phyloP scores from a whole-genome alignment of 768 basidiomycete species.

The Boletus speciosus region DNA sequence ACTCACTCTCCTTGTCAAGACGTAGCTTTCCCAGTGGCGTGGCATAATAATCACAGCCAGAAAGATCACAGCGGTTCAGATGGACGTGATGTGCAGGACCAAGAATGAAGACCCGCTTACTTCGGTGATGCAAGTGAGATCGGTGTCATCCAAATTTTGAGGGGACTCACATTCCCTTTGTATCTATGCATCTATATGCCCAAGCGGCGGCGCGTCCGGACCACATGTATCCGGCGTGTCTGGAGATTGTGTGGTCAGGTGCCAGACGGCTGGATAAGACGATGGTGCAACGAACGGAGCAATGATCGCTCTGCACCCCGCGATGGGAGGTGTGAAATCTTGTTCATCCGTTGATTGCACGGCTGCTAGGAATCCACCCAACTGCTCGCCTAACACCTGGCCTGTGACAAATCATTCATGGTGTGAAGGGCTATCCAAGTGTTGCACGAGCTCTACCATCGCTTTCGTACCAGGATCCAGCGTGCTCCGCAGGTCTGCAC shows the following conservation, averaged over 20 bases:
- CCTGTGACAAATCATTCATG: conserved; percentile 38
- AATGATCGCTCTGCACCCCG: conserved; percentile 81
- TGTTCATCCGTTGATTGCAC: conserved; percentile 47
- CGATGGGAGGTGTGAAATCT: conserved; percentile 62
- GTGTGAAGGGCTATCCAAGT: conserved; percentile 13
- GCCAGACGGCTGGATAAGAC: background rate
- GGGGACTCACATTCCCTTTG: conserved; percentile 65
- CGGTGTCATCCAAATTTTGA: background rate
- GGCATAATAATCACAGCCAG: conserved; percentile 69
- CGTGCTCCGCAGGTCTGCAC: conserved; percentile 70
- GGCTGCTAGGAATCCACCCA: conserved; percentile 58
- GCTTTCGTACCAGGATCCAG: conserved; percentile 84
- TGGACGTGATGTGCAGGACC: conserved; percentile 95
- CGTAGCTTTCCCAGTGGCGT: conserved; percentile 85
- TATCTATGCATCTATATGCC: conserved; percentile 91
- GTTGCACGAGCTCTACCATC: conserved; percentile 45
- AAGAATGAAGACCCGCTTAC: conserved; percentile 89
- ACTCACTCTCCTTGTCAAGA: conserved; percentile 75
- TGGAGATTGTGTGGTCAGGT: conserved; percentile 32
- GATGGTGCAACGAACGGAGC: conserved; percentile 68
- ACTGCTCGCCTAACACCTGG: conserved; percentile 53
- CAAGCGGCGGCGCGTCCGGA: conserved; percentile 93
- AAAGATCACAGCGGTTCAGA: conserved; percentile 82
- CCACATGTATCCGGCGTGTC: conserved; percentile 95
- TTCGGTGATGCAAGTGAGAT: conserved; percentile 31